Evolutionary conservation across 2,329 filamentous ascomycete genomes (phyloP), one percentile per base, ranked within the genome.

Genomic region (Sclerotinia sclerotiorum): DNA sequence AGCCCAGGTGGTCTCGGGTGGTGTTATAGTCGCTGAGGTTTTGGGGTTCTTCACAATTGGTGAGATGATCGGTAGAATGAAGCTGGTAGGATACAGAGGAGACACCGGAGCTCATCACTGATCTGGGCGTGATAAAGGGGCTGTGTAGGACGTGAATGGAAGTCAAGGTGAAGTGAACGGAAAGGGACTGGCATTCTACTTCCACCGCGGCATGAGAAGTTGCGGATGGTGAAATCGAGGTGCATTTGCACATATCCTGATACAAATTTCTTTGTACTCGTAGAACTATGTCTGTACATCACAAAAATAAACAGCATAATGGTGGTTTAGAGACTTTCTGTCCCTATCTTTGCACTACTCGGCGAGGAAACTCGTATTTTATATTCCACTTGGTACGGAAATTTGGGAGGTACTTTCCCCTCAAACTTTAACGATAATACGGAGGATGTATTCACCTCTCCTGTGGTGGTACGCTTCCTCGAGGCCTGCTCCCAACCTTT

Each of bases 11-110:
- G 85, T 86, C 67, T 82, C 90, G 66, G 90, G 86, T 70, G 92
- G 91, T 75, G 91, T 99, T 70, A 83, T 97, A 71, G 82, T 85
- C 60, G 94, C 94, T 68, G 94, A 99, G 83, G 86, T 93, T 63
- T 82, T 99, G 74, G 95, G 95, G 71, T 99, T 99, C 87, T 99
- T 98, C 87, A 96, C 94, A 71, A 88, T 98, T 67, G 95, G 95
- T 73, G 94, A 98, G 86, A 98, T 99, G 81, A 89, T 99, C 77
- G 95, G 95, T 77, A 88, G 94, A 78, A 88, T 95, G 84, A 98
- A 99, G 90, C 81, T 99, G 75, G 85, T 99, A 76, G 95, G 95
- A 73, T 99, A 99, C 86, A 87, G 86, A 81, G 91, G 91, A 78
- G 87, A 91, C 79, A 78, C 79, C 72, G 80, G 80, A 72, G 85